Evolutionary conservation across 352 stramenopile species (phyloP).

Genomic region (Thalassiosira mediterranea): DNA sequence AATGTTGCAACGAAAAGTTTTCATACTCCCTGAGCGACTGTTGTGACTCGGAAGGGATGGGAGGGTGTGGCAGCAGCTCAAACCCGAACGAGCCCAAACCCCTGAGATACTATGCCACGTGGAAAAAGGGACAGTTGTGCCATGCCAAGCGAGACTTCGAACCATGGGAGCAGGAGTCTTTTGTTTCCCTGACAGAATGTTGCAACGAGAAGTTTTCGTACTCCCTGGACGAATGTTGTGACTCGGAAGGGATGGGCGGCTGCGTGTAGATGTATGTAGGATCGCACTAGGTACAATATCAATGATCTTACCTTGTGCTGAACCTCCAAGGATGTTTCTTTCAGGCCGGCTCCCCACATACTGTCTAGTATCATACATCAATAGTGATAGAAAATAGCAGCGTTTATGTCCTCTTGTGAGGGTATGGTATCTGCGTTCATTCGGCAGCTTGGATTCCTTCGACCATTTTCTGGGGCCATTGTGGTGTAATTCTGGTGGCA

Average conservation of each 20-base stretch:
- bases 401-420: too few relatives aligned
- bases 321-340: too few relatives aligned
- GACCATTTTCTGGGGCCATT: too few relatives aligned
- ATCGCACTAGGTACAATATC: too few relatives aligned
- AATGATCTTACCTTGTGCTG: too few relatives aligned
- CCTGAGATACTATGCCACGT: conserved; percentile 5
- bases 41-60: neutral
- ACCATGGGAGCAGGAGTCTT: neutral
- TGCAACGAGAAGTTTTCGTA: too few relatives aligned
- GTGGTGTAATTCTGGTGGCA: too few relatives aligned
- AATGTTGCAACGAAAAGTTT: neutral
- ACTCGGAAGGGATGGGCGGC: conserved; percentile 2
- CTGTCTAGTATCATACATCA: too few relatives aligned
- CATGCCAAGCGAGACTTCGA: conserved; percentile 1
- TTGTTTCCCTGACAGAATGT: neutral
- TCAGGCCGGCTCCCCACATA: too few relatives aligned
- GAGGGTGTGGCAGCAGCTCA: conserved; percentile 5
- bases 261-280: neutral
- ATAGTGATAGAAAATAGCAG: too few relatives aligned
- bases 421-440: too few relatives aligned
- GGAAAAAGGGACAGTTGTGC: conserved; percentile 1
- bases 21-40: neutral
- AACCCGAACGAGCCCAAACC: neutral
- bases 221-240: neutral
- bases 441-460: too few relatives aligned